Percentiles rank a stretch among this genome's conserved stretches.
These are phyloP conservation scores for Boletus smithii DNA, from an alignment of 1,284 basidiomycete species.

Conservation along the genomic window DNA sequence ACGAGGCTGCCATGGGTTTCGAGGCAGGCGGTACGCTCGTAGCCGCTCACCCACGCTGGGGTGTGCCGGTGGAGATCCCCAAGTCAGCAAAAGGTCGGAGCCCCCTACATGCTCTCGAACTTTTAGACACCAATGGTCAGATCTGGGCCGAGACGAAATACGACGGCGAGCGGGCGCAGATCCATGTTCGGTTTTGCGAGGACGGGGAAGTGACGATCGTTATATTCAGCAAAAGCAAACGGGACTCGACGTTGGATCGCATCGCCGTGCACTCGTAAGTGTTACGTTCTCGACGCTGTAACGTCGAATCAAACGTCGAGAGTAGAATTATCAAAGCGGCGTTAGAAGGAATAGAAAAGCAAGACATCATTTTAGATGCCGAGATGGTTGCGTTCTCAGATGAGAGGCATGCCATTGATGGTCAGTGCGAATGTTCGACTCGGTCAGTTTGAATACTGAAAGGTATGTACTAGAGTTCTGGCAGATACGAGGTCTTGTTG, in stretches of 20 bases:
- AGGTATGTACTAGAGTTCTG: conserved; percentile 56
- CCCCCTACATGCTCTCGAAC: conserved; percentile 52
- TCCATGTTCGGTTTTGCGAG: conserved; percentile 62
- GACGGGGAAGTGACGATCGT: conserved; percentile 48
- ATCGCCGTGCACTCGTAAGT: conserved; percentile 62
- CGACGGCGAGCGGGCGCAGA: conserved; percentile 86
- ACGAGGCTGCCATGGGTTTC: conserved; percentile 53
- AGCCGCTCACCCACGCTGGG: conserved; percentile 33
- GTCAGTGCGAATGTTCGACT: conserved; percentile 35
- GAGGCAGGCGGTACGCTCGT: conserved; percentile 37
- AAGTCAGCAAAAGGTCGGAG: conserved; percentile 73
- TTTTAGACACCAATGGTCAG: conserved; percentile 41
- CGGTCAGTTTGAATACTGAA: conserved; percentile 3
- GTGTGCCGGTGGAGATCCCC: conserved; percentile 64
- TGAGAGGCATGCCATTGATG: conserved; percentile 48
- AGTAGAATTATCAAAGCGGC: conserved; percentile 60
- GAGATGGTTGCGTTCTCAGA: conserved; percentile 85
- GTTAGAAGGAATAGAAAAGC: conserved; percentile 42
- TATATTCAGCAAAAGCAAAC: conserved; percentile 82
- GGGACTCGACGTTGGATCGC: conserved; percentile 77
- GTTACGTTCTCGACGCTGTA: background rate
- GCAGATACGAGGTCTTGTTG: conserved; percentile 58
- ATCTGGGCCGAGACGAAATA: conserved; percentile 89
- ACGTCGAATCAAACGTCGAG: conserved; percentile 1
- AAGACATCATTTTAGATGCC: conserved; percentile 73